These are phyloP conservation scores for Cordyceps farinosa DNA, from an alignment of 2,329 filamentous ascomycete species.

Conservation along the genomic window DNA sequence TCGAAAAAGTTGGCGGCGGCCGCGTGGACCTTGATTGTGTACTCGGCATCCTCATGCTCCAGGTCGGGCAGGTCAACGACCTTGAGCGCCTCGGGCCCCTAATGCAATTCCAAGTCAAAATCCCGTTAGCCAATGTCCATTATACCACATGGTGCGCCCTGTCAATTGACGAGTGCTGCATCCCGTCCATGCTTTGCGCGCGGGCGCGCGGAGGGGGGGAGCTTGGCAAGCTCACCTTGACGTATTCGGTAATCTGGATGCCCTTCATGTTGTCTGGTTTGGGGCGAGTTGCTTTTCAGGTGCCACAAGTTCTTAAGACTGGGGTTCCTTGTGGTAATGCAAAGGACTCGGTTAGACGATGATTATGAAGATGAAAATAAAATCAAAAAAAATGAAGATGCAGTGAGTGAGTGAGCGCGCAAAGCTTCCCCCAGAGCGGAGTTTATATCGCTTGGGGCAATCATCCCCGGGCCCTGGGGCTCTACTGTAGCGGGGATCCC, in stretches of 20 bases:
- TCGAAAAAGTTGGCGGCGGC: slow-evolving; percentile 96
- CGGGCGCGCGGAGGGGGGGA: too few species aligned
- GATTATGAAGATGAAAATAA: not conserved
- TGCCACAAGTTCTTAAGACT: not conserved
- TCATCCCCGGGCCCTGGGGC: not conserved
- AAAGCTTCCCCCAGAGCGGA: not conserved
- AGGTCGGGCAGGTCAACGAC: slow-evolving; percentile 75
- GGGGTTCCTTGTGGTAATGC: not conserved
- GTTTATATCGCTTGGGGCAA: not conserved
- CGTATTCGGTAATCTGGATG: slow-evolving; percentile 70
- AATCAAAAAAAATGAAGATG: not conserved
- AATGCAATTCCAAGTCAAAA: not conserved
- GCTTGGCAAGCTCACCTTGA: slow-evolving; percentile 54
- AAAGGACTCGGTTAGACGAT: not conserved
- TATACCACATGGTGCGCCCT: too few species aligned
- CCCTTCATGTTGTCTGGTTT: slow-evolving; percentile 60
- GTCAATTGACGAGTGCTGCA: not conserved
- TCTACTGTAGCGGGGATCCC: not conserved
- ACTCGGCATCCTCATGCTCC: slow-evolving; percentile 66
- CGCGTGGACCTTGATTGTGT: slow-evolving; percentile 82
- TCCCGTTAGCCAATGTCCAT: not conserved
- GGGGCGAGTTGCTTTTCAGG: not conserved
- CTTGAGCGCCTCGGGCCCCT: slow-evolving; percentile 76
- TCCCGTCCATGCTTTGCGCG: not conserved
- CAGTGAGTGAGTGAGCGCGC: not conserved